Evolutionary conservation across 1,284 basidiomycete genomes (phyloP).

Genomic region (Ustilago shanxiensis): DNA sequence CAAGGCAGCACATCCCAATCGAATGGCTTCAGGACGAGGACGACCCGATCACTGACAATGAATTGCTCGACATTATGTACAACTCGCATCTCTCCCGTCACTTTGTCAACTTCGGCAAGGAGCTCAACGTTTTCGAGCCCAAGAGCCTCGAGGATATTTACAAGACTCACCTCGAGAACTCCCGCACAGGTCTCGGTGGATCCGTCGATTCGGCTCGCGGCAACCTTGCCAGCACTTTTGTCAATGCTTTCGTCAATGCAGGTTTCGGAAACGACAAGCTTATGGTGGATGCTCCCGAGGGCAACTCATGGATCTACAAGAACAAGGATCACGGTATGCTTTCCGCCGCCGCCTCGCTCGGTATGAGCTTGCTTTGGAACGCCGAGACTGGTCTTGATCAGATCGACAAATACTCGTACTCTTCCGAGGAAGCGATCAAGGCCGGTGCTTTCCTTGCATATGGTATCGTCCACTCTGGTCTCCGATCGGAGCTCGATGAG

Average conservation of each 20-base stretch:
- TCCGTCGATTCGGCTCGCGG: constrained; percentile 93
- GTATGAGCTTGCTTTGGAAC: constrained; percentile 95
- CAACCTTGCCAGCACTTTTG: constrained; percentile 95
- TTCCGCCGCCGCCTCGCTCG: constrained; percentile 93
- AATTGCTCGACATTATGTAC: constrained; percentile 78
- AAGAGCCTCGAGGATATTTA: constrained; percentile 97
- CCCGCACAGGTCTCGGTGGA: constrained; percentile 47
- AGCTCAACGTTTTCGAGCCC: constrained; percentile 89
- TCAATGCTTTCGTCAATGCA: constrained; percentile 98
- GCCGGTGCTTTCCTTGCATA: constrained; percentile 94
- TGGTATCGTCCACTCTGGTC: constrained; percentile 89
- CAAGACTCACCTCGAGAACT: constrained; percentile 92
- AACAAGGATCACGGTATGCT: constrained; percentile 99
- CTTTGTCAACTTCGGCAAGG: constrained; percentile 94
- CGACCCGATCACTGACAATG: constrained; percentile 72
- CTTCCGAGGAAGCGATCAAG: constrained; percentile 95
- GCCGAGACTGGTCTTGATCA: constrained; percentile 93
- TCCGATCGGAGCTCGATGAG: constrained; percentile 93
- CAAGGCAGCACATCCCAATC: constrained; percentile 89
- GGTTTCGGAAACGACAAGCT: constrained; percentile 99
- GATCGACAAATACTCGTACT: constrained; percentile 98
- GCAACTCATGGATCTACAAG: constrained; percentile 99
- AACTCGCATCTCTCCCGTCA: constrained; percentile 79
- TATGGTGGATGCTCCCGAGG: constrained; percentile 95
- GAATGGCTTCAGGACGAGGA: constrained; percentile 85